Percentiles rank a stretch among this genome's conserved stretches.
Evolutionary conservation across 495 filamentous ascomycete genomes (phyloP).

Genomic region (Aspergillus avenaceus): DNA sequence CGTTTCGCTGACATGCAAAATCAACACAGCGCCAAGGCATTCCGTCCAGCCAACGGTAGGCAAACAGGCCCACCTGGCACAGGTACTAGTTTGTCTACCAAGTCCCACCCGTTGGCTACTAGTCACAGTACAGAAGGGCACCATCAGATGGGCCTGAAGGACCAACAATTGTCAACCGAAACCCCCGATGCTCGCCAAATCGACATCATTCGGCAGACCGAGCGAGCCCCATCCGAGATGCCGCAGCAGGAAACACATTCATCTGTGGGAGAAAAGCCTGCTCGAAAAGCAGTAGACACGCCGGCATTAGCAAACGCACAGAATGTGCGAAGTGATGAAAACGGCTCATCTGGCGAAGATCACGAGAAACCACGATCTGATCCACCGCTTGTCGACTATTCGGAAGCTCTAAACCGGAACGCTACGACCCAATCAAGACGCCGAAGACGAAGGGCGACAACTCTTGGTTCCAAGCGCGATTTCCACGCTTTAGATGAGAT

Average conservation of each 20-base stretch:
- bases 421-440: constrained; percentile 38
- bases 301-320: constrained; percentile 11
- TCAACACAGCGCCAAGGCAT: constrained; percentile 38
- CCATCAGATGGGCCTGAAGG: constrained; percentile 16
- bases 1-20: constrained; percentile 71
- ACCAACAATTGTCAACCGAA: constrained; percentile 23
- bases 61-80: constrained; percentile 42
- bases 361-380: constrained; percentile 30
- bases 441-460: constrained; percentile 69
- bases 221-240: constrained; percentile 21
- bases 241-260: constrained; percentile 26
- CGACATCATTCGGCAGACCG: constrained; percentile 5
- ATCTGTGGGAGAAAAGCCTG: constrained; percentile 41
- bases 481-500: constrained; percentile 70
- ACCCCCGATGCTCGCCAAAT: constrained; percentile 13
- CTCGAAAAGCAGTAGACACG: constrained; percentile 27
- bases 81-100: constrained; percentile 19
- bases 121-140: constrained; percentile 20
- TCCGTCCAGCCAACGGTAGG: constrained; percentile 30
- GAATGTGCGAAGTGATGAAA: constrained; percentile 22
- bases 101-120: constrained; percentile 17
- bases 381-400: constrained; percentile 41
- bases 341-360: constrained; percentile 22
- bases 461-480: constrained; percentile 67
- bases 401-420: constrained; percentile 47